Conservation (phyloP, 2,329 filamentous ascomycete species). For the Penicillium sp. region DNA sequence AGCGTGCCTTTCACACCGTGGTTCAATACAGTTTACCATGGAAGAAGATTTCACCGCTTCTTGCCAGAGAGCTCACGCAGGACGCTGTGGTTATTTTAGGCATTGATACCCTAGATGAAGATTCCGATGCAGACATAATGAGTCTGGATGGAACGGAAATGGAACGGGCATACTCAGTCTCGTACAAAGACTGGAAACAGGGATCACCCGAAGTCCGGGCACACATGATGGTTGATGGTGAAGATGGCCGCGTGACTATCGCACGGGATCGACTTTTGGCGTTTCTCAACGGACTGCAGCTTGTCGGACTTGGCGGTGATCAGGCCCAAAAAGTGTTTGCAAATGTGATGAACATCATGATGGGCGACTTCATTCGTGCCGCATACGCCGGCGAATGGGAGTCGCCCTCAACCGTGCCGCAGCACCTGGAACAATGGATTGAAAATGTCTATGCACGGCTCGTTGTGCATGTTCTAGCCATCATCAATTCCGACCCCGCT, state of each 20-base stretch:
- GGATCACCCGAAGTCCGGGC: conserved; percentile 25
- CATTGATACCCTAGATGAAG: conserved; percentile 31
- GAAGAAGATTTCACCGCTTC: conserved; percentile 39
- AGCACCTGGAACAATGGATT: conserved; percentile 55
- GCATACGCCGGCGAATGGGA: conserved; percentile 59
- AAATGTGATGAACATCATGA: conserved; percentile 55
- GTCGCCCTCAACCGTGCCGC: conserved; percentile 45
- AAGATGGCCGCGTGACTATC: conserved; percentile 26
- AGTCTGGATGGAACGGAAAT: conserved; percentile 37
- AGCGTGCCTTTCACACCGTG: conserved; percentile 45
- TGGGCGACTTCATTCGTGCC: conserved; percentile 55
- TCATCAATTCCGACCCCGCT: conserved; percentile 30
- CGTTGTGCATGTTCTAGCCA: conserved; percentile 48
- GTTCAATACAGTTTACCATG: conserved; percentile 48
- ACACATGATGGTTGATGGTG: conserved; percentile 34
- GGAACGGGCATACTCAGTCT: conserved; percentile 34
- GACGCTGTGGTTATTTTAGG: conserved; percentile 43
- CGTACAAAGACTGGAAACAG: conserved; percentile 37
- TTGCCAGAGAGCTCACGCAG: conserved; percentile 45
- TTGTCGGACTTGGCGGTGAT: conserved; percentile 55
- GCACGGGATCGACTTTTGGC: conserved; percentile 34
- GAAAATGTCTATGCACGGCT: conserved; percentile 53
- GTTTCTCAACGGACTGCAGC: conserved; percentile 47
- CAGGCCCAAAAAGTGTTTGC: conserved; percentile 57
- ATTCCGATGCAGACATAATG: conserved; percentile 14